Base-by-base conservation (phyloP, 345 rosid genomes). In the Viola odorata region DNA sequence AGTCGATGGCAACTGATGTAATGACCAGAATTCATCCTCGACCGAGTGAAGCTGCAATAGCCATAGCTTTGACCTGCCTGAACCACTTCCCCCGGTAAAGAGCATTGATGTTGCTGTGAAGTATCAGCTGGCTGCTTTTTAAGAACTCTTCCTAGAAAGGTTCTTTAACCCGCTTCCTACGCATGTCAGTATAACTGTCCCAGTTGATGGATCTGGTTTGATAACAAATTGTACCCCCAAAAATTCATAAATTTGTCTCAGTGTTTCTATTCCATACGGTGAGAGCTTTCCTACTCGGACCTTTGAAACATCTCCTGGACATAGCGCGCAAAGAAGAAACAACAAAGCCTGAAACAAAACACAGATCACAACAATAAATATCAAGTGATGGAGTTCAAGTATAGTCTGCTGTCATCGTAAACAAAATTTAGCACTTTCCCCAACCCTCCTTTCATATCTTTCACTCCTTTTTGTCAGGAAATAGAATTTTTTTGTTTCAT, bases 221-320 rank as follows among this genome's bases (percentile, higher is more conserved):
- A 95, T 81, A 16, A 16, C 75, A 71, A 91, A 91, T 12, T 45
- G 71, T 53, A 86, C 82, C n/a, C 80, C 89, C 52, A 95, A 77
- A 74, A 91, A 81, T 58, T 90, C 97, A 65, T 71, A 75, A 58
- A 90, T 75, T 70, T 80, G 73, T 70, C 91, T 80, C 55, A 91
- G 78, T 17, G 89, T 85, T 79, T 91, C 95, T 56, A 90, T 82
- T 49, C 91, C 99, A 41, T 85, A 72, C 0, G 89, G 84, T 9
- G 89, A 79, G 12, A 91, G 78, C 82, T 86, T 84, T 52, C 99
- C 97, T 0, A 91, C 95, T 8, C 92, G 86, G 67, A 90, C 76
- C 77, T 90, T 90, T 13, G 95, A 94, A 51, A 88, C 81, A 64
- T 94, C 97, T 60, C 71, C 82, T 5, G 81, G 84, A 58, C 96